Conservation (phyloP, 2,329 filamentous ascomycete genomes). For the Ambrosiella xylebori region DNA sequence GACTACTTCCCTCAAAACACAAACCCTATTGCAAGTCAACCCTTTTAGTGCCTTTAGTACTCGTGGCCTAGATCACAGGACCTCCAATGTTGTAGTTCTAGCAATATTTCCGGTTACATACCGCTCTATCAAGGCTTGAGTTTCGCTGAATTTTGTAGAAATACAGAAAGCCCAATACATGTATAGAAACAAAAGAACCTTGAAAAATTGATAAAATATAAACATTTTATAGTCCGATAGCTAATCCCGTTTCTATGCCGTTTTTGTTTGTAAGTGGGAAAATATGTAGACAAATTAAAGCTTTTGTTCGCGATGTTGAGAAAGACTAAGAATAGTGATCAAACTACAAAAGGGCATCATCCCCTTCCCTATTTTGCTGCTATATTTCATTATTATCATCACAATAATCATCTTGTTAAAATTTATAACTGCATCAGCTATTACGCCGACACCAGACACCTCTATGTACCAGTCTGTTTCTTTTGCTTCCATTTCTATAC, state of each 20-base stretch:
- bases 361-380: not conserved
- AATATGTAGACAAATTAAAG: not conserved
- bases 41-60: too few species aligned
- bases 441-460: not conserved
- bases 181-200: not conserved
- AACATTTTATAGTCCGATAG: not conserved
- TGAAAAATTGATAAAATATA: not conserved
- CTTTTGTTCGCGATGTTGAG: not conserved
- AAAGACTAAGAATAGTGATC: not conserved
- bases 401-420: not conserved
- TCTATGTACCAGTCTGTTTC: not conserved
- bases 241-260: not conserved
- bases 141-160: not conserved
- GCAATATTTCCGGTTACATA: not conserved
- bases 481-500: too few species aligned
- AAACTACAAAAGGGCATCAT: conserved; percentile 1
- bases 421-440: not conserved
- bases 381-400: not conserved
- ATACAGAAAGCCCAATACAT: not conserved
- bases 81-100: not conserved
- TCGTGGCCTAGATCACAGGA: not conserved
- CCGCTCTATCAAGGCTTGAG: not conserved
- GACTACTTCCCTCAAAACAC: too few species aligned
- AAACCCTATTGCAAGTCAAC: too few species aligned
- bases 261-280: conserved; percentile 1